Percentiles rank a stretch among this genome's conserved stretches.
Conservation (phyloP, 192 early-diverging fungal genomes). For the Chytriomyces hyalinus region DNA sequence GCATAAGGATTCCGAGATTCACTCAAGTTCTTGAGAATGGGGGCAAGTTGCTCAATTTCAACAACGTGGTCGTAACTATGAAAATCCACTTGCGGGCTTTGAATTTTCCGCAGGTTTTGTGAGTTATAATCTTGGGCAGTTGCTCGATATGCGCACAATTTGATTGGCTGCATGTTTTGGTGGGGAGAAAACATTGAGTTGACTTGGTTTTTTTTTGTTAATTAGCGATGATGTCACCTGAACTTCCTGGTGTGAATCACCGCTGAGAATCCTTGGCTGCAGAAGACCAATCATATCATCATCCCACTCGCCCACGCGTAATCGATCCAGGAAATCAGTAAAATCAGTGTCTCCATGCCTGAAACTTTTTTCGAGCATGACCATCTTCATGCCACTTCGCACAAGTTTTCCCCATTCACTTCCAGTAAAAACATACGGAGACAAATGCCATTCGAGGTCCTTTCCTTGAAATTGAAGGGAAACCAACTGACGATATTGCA, state of each 20-base stretch:
- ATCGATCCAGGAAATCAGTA: slow-evolving; percentile 43
- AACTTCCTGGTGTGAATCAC: background rate
- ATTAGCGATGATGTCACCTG: background rate
- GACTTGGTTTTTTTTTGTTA: background rate
- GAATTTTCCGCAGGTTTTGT: slow-evolving; percentile 20
- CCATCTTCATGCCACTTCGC: slow-evolving; percentile 38
- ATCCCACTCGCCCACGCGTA: slow-evolving; percentile 48
- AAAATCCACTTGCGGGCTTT: background rate
- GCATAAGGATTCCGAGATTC: too few relatives aligned
- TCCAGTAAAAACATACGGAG: slow-evolving; percentile 42
- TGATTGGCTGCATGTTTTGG: slow-evolving; percentile 38
- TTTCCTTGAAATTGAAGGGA: background rate
- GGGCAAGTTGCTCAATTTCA: slow-evolving; percentile 8
- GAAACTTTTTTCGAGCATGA: slow-evolving; percentile 44
- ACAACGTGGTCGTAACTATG: slow-evolving; percentile 1
- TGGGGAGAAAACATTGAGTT: background rate
- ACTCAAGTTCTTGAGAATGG: too few relatives aligned
- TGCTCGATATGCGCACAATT: slow-evolving; percentile 42
- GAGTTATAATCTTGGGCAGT: slow-evolving; percentile 40
- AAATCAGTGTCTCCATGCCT: slow-evolving; percentile 51
- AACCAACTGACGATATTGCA: background rate
- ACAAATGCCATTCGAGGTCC: slow-evolving; percentile 10
- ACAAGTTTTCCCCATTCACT: slow-evolving; percentile 38
- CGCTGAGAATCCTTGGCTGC: background rate
- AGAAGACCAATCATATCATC: slow-evolving; percentile 30